These are phyloP conservation scores for Quercus rubra DNA, from an alignment of 306 rosid species.

Conservation along the genomic window DNA sequence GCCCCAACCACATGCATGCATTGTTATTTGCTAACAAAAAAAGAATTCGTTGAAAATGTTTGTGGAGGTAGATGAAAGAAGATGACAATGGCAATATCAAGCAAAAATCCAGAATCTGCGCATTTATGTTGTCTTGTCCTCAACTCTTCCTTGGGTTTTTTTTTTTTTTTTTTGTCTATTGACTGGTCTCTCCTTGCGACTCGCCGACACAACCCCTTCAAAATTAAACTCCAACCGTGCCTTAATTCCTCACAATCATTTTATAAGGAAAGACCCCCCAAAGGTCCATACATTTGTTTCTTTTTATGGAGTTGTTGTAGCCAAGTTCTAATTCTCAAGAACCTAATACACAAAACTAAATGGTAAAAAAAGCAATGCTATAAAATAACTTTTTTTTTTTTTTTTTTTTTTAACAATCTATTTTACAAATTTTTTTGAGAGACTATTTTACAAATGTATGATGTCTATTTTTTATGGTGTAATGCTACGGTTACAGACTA, in stretches of 20 bases:
- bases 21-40: neutral
- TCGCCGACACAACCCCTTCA: constrained; percentile 27
- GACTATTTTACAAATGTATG: too few relatives aligned
- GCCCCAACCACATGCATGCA: neutral
- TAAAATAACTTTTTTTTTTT: too few relatives aligned
- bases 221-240: neutral
- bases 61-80: constrained; percentile 14
- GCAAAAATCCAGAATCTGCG: constrained; percentile 41
- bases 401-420: too few relatives aligned
- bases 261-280: too few relatives aligned
- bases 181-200: constrained; percentile 23
- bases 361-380: too few relatives aligned
- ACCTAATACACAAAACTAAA: too few relatives aligned
- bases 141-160: neutral
- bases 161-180: constrained; percentile 4
- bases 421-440: too few relatives aligned
- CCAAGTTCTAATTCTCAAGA: too few relatives aligned
- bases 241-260: neutral
- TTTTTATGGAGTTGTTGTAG: too few relatives aligned
- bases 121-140: constrained; percentile 13
- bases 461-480: too few relatives aligned
- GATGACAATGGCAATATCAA: constrained; percentile 29
- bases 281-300: too few relatives aligned
- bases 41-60: neutral
- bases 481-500: too few relatives aligned